phyloP scores from a whole-genome alignment of 768 basidiomycete genomes.

The Guyanaporus albipodus region DNA sequence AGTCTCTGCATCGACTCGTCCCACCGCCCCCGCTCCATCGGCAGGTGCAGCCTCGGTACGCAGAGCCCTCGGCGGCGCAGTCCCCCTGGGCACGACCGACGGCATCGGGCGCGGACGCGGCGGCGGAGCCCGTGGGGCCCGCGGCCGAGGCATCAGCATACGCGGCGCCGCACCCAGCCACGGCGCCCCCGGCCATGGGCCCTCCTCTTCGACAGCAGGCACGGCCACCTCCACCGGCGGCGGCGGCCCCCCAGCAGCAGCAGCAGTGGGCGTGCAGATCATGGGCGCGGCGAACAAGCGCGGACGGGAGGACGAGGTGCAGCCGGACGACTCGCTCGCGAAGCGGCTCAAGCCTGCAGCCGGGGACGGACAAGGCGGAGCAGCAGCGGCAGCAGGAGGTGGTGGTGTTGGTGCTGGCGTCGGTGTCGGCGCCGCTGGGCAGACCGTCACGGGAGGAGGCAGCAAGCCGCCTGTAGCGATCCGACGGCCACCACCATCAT shows the following conservation, averaged over 20 bases:
- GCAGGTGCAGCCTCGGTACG: conserved; percentile 29
- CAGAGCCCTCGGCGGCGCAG: conserved; percentile 30
- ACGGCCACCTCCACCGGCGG: too few species aligned
- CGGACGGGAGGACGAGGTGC: conserved; percentile 52
- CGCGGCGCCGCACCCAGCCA: conserved; percentile 29
- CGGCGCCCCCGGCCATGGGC: conserved; percentile 4
- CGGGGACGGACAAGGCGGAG: conserved; percentile 2
- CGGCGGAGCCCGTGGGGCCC: too few species aligned
- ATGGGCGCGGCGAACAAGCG: conserved; percentile 65
- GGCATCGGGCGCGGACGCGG: too few species aligned
- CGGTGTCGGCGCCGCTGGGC: background rate
- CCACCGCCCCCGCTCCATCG: conserved; percentile 20
- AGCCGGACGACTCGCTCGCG: conserved; percentile 54
- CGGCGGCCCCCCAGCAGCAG: conserved; percentile 25
- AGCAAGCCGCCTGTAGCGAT: conserved; percentile 35
- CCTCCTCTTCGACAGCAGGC: too few species aligned
- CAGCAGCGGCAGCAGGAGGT: background rate
- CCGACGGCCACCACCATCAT: conserved; percentile 29
- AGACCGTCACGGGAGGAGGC: conserved; percentile 10
- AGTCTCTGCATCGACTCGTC: conserved; percentile 12
- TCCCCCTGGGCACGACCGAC: conserved; percentile 22
- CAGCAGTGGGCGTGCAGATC: conserved; percentile 57
- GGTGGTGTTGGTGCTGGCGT: background rate
- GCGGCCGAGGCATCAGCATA: conserved; percentile 35
- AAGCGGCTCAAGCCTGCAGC: conserved; percentile 65